Base-by-base conservation (phyloP, 176 grass and related monocot genomes). In the Aechmea fasciata region DNA sequence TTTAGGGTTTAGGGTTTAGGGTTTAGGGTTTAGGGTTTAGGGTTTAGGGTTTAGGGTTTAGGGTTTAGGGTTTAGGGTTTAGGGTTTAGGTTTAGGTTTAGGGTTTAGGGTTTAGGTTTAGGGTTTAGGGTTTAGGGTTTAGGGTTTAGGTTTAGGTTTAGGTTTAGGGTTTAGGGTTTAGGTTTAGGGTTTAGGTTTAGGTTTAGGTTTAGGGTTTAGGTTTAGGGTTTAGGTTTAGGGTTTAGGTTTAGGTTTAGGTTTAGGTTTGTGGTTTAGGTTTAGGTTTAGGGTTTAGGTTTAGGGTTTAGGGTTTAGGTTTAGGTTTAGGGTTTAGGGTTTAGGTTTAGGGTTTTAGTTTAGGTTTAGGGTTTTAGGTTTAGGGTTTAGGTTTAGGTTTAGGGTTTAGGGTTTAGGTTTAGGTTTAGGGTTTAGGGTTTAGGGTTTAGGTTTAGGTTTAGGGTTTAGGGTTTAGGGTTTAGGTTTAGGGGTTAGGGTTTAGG, bases 391-490 rank as follows among this genome's bases (percentile, higher is more conserved):
- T 70, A 51, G 47, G 67, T n/a, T 70, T 70, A 50, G 22, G 67
- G 65, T 62, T 79, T 71, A 62, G 67, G 76, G 67, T 71, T 79
- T 79, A 71, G 76, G n/a, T n/a, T n/a, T n/a, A n/a, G 76, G 76
- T 79, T 79, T 71, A 63, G n/a, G n/a, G n/a, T n/a, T n/a, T n/a
- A 49, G 52, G 76, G 73, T 61, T 78, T 78, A 20, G 52, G 67
- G 52, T 64, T 70, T 63, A 49, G 74, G 12, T 55, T 55, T 13
- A 11, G 52, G 52, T 17, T 55, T 55, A 55, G 50, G 76, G 19
- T 79, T 76, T 64, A 63, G 76, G n/a, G n/a, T n/a, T n/a, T n/a
- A n/a, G n/a, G n/a, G n/a, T n/a, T n/a, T n/a, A n/a, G n/a, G n/a
- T n/a, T n/a, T n/a, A n/a, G n/a, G n/a, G n/a, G n/a, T n/a, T n/a